phyloP scores from a whole-genome alignment of 225 moss, liverwort and hornwort species.

The Physcomitrellopsis africana region DNA sequence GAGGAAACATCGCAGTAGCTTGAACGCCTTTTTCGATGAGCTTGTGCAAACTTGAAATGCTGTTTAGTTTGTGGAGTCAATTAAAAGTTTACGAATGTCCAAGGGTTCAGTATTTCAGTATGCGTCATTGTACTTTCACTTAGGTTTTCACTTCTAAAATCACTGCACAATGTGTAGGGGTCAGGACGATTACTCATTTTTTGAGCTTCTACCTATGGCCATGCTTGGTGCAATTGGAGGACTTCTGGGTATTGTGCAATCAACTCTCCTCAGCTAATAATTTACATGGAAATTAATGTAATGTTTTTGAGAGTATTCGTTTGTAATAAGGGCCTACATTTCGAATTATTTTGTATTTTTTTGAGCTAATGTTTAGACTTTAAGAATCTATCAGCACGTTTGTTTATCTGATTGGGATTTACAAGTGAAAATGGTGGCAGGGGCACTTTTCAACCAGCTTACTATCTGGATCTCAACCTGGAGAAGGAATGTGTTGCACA shows the following conservation, averaged over 20 bases:
- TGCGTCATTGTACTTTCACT: background rate
- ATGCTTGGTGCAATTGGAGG: conserved; percentile 87
- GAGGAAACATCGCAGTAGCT: background rate
- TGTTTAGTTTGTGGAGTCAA: background rate
- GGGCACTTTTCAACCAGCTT: conserved; percentile 82
- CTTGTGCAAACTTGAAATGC: background rate
- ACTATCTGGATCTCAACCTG: conserved; percentile 71
- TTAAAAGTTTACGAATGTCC: background rate
- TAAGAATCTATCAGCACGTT: background rate
- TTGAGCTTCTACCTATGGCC: conserved; percentile 81
- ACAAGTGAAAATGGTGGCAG: conserved; percentile 36
- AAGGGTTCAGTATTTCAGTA: conserved; percentile 3
- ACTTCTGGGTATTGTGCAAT: conserved; percentile 56
- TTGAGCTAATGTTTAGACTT: background rate
- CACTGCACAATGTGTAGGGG: conserved; percentile 50
- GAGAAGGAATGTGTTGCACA: conserved; percentile 81
- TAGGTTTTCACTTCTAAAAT: background rate
- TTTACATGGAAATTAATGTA: background rate
- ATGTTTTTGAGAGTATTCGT: background rate
- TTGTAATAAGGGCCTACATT: background rate
- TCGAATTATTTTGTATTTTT: background rate
- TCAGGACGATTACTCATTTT: conserved; percentile 86
- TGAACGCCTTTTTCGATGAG: background rate
- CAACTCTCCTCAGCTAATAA: conserved; percentile 8
- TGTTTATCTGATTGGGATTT: background rate